A percentile compares a stretch with the other conserved stretches of the same genome.
Evolutionary conservation across 176 grass and related monocot genomes (phyloP).

Genomic region (Zizania latifolia): DNA sequence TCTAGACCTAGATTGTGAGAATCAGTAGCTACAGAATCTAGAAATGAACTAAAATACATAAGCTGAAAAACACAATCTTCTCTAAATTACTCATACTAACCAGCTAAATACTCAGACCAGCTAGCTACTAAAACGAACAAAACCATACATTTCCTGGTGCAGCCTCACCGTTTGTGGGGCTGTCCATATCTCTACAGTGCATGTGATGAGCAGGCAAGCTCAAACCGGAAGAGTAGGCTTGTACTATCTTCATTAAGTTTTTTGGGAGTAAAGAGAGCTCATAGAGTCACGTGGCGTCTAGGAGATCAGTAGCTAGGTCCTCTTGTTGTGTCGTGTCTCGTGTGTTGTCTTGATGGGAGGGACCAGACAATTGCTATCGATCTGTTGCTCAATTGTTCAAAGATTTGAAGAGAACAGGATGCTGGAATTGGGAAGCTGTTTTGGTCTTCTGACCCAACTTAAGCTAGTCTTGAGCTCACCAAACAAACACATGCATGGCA

Average conservation of each 20-base stretch:
- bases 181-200: background rate
- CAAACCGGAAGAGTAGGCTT: background rate
- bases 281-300: background rate
- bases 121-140: too few relatives aligned
- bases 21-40: too few relatives aligned
- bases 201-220: background rate
- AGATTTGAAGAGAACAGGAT: background rate
- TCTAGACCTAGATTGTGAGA: too few relatives aligned
- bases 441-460: background rate
- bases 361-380: background rate
- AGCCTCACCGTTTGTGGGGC: background rate
- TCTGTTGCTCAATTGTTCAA: background rate
- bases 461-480: background rate
- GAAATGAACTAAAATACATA: too few relatives aligned
- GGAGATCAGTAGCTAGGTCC: background rate
- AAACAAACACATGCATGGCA: background rate
- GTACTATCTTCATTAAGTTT: background rate
- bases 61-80: too few relatives aligned
- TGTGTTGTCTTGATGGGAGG: background rate
- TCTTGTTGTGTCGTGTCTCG: background rate
- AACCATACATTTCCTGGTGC: background rate
- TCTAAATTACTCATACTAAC: too few relatives aligned
- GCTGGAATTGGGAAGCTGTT: background rate
- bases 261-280: background rate
- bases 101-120: too few relatives aligned